Base-by-base conservation (phyloP, 441 rosid species). In the Gossypium lobatum region DNA sequence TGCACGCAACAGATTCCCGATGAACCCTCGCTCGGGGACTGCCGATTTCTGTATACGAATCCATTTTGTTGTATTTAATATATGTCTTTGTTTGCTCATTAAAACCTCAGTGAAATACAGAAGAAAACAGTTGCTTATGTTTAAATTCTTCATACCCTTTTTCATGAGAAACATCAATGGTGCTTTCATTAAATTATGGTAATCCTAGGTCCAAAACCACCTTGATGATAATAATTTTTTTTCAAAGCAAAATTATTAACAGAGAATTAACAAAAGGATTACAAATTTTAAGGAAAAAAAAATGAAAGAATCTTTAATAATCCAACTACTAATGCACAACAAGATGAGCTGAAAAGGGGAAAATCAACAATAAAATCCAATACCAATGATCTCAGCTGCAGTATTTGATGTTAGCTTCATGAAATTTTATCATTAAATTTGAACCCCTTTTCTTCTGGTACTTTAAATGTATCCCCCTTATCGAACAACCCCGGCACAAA, bases 11-110 rank as follows among this genome's bases (percentile, higher is more conserved):
- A 8, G 57, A 71, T 45, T 77, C 50, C 39, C 48, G 57, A 62
- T 16, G 66, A 75, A 34, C 17, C 18, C 70, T 63, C 25, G 69
- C 76, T 26, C 64, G 67, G 74, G 72, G 70, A 66, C 72, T 17
- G 16, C 45, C 58, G 52, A 72, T 53, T n/a, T 74, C 72, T 67
- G 14, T 28, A 46, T 48, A 57, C 63, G 16, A 66, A 54, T 74
- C 60, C 71, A 48, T 23, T 11, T 55, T 59, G 16, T 66, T 75
- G 82, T 82, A 72, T 21, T 23, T 45, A 23, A 37, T 42, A 20
- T 13, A 58, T 48, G 8, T 64, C 37, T 14, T 25, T 73, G 61
- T 53, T 28, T 59, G n/a, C 68, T 60, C 52, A 71, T 73, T 28
- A 31, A 72, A 52, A 2, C n/a, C 20, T 6, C 42, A 60, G 11